Conservation (phyloP, 2,329 filamentous ascomycete species). For the Volutella citrinella region DNA sequence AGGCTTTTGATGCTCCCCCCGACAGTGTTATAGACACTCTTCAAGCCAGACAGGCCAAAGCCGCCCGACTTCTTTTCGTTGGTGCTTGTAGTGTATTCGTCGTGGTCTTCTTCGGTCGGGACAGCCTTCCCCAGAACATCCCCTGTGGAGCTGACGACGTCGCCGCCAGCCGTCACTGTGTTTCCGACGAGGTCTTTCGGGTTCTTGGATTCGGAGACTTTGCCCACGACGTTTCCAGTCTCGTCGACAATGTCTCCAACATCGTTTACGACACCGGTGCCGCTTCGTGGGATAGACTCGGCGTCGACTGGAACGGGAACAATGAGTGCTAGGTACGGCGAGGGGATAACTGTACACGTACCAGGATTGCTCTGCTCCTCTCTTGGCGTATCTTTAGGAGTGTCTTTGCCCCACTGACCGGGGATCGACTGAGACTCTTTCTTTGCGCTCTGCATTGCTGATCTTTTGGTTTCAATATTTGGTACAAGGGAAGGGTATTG, state of each 20-base stretch:
- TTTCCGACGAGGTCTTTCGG: constrained; percentile 40
- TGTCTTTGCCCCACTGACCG: constrained; percentile 30
- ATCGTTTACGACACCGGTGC: constrained; percentile 41
- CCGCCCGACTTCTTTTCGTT: constrained; percentile 29
- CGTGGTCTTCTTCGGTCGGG: constrained; percentile 30
- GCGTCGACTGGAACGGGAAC: constrained; percentile 27
- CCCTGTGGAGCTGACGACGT: constrained; percentile 34
- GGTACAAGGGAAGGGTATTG: constrained; percentile 11
- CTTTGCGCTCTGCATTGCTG: constrained; percentile 12
- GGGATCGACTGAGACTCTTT: constrained; percentile 27
- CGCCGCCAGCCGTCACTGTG: constrained; percentile 34
- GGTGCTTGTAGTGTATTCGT: constrained; percentile 38
- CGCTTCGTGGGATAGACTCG: constrained; percentile 33
- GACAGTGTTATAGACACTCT: constrained; percentile 16
- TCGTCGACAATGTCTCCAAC: constrained; percentile 44
- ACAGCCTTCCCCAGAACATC: constrained; percentile 41
- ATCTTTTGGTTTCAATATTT: constrained; percentile 3
- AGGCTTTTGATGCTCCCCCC: constrained; percentile 26
- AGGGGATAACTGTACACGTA: constrained; percentile 22
- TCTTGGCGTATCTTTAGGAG: constrained; percentile 22
- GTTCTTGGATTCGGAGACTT: constrained; percentile 37
- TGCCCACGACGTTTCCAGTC: constrained; percentile 41
- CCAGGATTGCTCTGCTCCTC: constrained; percentile 28
- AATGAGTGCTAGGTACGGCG: constrained; percentile 22
- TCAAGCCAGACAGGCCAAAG: constrained; percentile 23